Evolutionary conservation across 169 alveolate species (phyloP).

Genomic region (Cryptosporidium viatorum): DNA sequence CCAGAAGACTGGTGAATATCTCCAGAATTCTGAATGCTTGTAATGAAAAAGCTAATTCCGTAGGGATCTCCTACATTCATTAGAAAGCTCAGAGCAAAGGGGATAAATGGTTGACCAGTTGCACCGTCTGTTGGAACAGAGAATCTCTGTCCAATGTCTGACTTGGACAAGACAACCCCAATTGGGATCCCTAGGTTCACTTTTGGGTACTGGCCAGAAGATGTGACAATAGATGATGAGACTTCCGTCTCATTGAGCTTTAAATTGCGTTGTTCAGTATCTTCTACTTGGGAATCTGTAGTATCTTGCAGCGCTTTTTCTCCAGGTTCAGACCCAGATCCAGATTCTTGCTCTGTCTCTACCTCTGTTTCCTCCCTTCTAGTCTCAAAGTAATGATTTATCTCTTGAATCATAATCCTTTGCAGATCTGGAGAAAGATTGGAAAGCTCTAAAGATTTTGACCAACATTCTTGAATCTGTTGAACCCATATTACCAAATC

Average conservation of each 20-base stretch:
- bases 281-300: background rate
- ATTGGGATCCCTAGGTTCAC: constrained; percentile 71
- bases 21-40: constrained; percentile 42
- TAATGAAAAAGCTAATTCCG: constrained; percentile 56
- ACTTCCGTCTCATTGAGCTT: background rate
- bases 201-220: background rate
- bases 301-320: background rate
- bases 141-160: constrained; percentile 69
- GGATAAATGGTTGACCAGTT: constrained; percentile 48
- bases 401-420: constrained; percentile 40
- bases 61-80: constrained; percentile 58
- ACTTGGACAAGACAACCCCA: constrained; percentile 36
- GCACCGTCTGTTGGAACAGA: constrained; percentile 38
- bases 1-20: constrained; percentile 57
- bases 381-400: constrained; percentile 15
- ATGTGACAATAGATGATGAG: background rate
- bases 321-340: background rate
- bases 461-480: constrained; percentile 60
- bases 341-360: too few relatives aligned
- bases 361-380: background rate
- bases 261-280: background rate
- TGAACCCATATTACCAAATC: constrained; percentile 63
- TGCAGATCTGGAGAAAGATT: constrained; percentile 33
- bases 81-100: constrained; percentile 47
- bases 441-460: constrained; percentile 33